phyloP scores from a whole-genome alignment of 164 flowering plant genomes.

The Macadamia tetraphylla region DNA sequence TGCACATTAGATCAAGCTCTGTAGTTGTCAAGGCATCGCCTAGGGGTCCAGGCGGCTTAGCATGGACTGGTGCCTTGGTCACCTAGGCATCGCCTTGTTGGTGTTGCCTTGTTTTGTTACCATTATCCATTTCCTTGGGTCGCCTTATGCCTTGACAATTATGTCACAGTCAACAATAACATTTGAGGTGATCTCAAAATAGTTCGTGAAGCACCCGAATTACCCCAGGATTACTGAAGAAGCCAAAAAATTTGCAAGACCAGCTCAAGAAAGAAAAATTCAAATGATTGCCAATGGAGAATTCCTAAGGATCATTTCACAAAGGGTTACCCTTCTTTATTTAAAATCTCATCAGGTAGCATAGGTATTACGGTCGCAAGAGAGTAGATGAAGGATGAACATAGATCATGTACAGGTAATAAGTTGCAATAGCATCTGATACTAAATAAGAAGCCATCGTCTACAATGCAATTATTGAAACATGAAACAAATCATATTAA shows the following conservation, averaged over 20 bases:
- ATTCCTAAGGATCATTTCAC: conserved; percentile 86
- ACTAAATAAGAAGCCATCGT: conserved; percentile 99
- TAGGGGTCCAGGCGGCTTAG: too few relatives aligned
- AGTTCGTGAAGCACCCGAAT: neutral
- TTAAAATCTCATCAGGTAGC: conserved; percentile 99
- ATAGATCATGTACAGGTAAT: conserved; percentile 95
- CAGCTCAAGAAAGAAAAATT: neutral
- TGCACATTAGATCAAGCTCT: neutral
- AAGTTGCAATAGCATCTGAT: conserved; percentile 98
- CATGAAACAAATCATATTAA: conserved; percentile 12
- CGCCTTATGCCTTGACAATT: too few relatives aligned
- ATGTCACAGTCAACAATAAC: too few relatives aligned
- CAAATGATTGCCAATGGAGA: neutral
- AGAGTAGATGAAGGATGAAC: conserved; percentile 98
- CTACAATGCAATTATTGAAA: conserved; percentile 38
- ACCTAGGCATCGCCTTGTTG: too few relatives aligned
- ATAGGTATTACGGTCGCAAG: conserved; percentile 98
- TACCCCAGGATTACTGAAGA: neutral
- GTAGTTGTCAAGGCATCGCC: too few relatives aligned
- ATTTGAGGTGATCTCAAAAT: neutral
- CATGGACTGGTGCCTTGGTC: too few relatives aligned
- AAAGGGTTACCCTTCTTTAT: conserved; percentile 99
- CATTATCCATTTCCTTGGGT: too few relatives aligned
- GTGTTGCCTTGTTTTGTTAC: too few relatives aligned
- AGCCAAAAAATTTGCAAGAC: conserved; percentile 3